A percentile compares a stretch with the other conserved stretches of the same genome.
Conservation (phyloP, 352 stramenopile species). For the Phytophthora multivora region DNA sequence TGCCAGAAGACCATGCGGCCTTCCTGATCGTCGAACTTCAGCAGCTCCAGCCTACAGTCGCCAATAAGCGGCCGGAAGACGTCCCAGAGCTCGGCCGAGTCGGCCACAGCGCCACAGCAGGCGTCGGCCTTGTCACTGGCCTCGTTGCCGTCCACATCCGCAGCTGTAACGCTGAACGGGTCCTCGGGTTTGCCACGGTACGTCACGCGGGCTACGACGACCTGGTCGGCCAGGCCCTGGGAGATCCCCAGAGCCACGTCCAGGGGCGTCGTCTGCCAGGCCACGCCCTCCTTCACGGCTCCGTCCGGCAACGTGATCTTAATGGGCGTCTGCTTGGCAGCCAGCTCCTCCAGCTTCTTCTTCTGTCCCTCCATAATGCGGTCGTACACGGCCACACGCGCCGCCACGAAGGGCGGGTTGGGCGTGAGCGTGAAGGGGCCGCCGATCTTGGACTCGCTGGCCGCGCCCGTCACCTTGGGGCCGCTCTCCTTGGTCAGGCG, state of each 20-base stretch:
- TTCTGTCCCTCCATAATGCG: conserved; percentile 75
- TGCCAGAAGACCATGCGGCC: conserved; percentile 98
- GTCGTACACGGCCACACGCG: conserved; percentile 88
- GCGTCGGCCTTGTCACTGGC: conserved; percentile 59
- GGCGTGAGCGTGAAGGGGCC: conserved; percentile 76
- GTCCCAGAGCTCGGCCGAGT: conserved; percentile 94
- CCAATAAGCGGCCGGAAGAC: conserved; percentile 97
- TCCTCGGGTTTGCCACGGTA: conserved; percentile 73
- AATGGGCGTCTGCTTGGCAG: conserved; percentile 92
- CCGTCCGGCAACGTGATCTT: conserved; percentile 98
- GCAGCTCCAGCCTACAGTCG: conserved; percentile 95
- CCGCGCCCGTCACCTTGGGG: conserved; percentile 56
- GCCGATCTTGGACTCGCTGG: conserved; percentile 76
- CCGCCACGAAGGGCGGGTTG: conserved; percentile 85
- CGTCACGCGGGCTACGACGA: conserved; percentile 94
- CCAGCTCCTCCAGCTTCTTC: conserved; percentile 67
- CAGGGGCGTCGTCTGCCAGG: conserved; percentile 96
- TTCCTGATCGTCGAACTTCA: conserved; percentile 98
- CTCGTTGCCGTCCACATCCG: conserved; percentile 90
- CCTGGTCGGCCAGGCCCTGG: conserved; percentile 93
- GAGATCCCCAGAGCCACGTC: conserved; percentile 96
- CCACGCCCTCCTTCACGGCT: conserved; percentile 89
- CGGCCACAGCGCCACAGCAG: conserved; percentile 58
- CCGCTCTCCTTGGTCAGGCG: conserved; percentile 80
- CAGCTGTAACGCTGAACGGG: conserved; percentile 81